phyloP scores from a whole-genome alignment of 2,329 filamentous ascomycete genomes.

The Fusarium piperis region DNA sequence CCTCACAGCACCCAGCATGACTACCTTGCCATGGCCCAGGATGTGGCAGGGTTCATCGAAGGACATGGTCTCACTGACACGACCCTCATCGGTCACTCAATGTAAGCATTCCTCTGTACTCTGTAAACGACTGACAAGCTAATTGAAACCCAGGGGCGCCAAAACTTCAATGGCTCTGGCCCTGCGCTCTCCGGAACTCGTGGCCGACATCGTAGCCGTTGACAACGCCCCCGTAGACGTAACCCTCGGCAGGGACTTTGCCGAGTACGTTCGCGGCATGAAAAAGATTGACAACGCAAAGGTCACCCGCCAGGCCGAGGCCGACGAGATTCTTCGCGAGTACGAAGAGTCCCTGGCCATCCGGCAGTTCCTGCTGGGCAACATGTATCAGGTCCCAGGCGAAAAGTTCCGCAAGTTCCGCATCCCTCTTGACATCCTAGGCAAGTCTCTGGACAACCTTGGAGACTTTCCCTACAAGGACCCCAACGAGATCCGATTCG shows the following conservation, averaged over 20 bases:
- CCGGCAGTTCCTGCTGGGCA: conserved; percentile 91
- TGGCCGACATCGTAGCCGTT: conserved; percentile 80
- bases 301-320: conserved; percentile 77
- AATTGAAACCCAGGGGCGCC: conserved; percentile 71
- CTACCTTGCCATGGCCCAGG: conserved; percentile 83
- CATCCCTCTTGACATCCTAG: conserved; percentile 79
- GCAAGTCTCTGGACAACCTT: conserved; percentile 74
- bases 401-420: conserved; percentile 74
- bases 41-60: conserved; percentile 81
- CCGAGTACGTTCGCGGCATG: conserved; percentile 86
- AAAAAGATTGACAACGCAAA: conserved; percentile 76
- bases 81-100: conserved; percentile 91
- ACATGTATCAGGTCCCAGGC: conserved; percentile 69
- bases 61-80: conserved; percentile 75
- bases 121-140: background rate
- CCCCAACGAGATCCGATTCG: conserved; percentile 73
- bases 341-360: conserved; percentile 80
- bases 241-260: conserved; percentile 77
- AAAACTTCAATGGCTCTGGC: conserved; percentile 93
- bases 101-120: conserved; percentile 64
- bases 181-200: conserved; percentile 71
- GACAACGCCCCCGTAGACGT: conserved; percentile 93
- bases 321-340: conserved; percentile 78
- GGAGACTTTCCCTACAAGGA: conserved; percentile 90
- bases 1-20: conserved; percentile 81